Percentiles rank a stretch among this genome's conserved stretches.
These are phyloP conservation scores for Exutisphaerella laricina DNA, from an alignment of 2,329 filamentous ascomycete genomes.

Conservation along the genomic window DNA sequence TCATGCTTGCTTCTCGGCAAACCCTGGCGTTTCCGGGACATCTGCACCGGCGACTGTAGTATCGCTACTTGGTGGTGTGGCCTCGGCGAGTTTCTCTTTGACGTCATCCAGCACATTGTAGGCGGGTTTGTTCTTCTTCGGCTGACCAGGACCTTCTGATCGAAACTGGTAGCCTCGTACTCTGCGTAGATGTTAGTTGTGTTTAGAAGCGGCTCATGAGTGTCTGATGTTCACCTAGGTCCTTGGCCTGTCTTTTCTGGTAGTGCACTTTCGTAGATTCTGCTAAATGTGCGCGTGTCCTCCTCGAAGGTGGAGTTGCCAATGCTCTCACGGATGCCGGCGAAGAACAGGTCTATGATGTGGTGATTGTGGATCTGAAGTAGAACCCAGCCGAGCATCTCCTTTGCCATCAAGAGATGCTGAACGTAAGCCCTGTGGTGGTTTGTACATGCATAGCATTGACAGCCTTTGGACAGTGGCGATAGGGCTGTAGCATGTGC, in stretches of 20 bases:
- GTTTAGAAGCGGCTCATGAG: too few species aligned
- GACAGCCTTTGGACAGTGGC: constrained; percentile 60
- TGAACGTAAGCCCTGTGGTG: constrained; percentile 85
- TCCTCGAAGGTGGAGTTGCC: constrained; percentile 49
- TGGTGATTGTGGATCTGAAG: constrained; percentile 89
- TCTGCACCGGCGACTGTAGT: constrained; percentile 38
- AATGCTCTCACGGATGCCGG: constrained; percentile 61
- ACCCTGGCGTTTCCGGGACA: constrained; percentile 45
- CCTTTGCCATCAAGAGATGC: constrained; percentile 81
- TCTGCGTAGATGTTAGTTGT: constrained; percentile 31
- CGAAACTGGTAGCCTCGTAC: constrained; percentile 79
- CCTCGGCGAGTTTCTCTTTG: constrained; percentile 44
- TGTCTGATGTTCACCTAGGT: too few species aligned
- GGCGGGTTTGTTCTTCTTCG: constrained; percentile 62
- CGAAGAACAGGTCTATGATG: constrained; percentile 67
- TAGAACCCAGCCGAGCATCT: constrained; percentile 94
- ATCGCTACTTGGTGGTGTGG: constrained; percentile 43
- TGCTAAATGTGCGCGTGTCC: constrained; percentile 56
- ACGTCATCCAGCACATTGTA: constrained; percentile 57
- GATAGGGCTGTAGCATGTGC: constrained; percentile 56
- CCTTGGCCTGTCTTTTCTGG: constrained; percentile 70
- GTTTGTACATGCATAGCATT: constrained; percentile 74
- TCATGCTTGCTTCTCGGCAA: constrained; percentile 25
- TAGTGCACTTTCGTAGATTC: constrained; percentile 62
- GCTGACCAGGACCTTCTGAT: constrained; percentile 56